Percentiles rank a stretch among this genome's conserved stretches.
These are phyloP conservation scores for Orbilia oligospora DNA, from an alignment of 2,329 filamentous ascomycete genomes.

Conservation along the genomic window DNA sequence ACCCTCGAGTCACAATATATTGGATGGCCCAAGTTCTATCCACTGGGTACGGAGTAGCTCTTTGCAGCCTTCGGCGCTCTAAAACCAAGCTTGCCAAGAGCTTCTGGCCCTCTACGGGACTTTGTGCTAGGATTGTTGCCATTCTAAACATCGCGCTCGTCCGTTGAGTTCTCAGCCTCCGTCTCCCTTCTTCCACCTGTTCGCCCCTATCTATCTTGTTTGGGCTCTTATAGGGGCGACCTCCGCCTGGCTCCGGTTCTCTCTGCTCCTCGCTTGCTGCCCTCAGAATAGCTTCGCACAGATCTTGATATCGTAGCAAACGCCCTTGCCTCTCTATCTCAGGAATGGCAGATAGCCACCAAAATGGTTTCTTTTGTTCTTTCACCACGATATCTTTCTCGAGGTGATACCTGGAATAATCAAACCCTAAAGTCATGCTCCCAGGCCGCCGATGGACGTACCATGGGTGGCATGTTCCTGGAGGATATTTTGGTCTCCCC, in stretches of 20 bases:
- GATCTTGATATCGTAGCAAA: not conserved
- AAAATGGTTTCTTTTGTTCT: not conserved
- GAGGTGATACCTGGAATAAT: not conserved
- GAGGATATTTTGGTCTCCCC: conserved; percentile 23
- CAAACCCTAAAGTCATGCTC: not conserved
- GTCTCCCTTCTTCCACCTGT: not conserved
- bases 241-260: not conserved
- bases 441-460: not conserved
- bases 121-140: not conserved
- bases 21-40: conserved; percentile 13
- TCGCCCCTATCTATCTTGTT: not conserved
- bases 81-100: conserved; percentile 13
- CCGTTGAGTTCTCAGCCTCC: conserved; percentile 1
- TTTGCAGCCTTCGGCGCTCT: conserved; percentile 6
- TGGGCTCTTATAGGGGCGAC: not conserved
- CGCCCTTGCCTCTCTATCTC: not conserved
- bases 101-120: not conserved
- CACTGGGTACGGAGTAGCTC: conserved; percentile 23
- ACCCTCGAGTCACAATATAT: not conserved
- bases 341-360: not conserved
- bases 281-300: not conserved
- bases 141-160: conserved; percentile 26
- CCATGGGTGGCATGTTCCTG: conserved; percentile 23
- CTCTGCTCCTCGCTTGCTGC: not conserved
- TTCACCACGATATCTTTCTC: not conserved